These are phyloP conservation scores for Eurotiales sp. DNA, from an alignment of 2,329 filamentous ascomycete genomes.

Conservation along the genomic window DNA sequence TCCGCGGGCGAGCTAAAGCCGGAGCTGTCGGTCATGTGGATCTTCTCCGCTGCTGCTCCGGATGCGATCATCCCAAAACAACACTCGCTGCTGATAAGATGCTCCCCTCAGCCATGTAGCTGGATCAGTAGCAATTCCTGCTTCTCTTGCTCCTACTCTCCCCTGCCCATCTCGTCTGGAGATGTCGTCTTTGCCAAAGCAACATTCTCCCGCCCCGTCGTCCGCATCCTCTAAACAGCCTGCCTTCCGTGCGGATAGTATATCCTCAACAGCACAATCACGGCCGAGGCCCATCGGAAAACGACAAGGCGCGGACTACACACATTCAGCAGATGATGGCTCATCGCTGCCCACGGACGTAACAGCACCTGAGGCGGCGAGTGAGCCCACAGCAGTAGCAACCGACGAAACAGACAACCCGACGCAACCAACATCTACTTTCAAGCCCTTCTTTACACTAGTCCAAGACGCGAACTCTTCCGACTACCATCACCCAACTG, in stretches of 20 bases:
- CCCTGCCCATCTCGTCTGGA: slow-evolving; percentile 18
- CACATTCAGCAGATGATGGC: slow-evolving; percentile 2
- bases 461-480: slow-evolving; percentile 71
- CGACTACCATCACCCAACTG: slow-evolving; percentile 75
- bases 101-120: slow-evolving; percentile 28
- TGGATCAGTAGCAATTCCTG: slow-evolving; percentile 2
- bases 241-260: slow-evolving; percentile 4
- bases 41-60: not conserved
- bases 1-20: too few species aligned
- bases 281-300: slow-evolving; percentile 20
- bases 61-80: not conserved
- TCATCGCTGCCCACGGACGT: slow-evolving; percentile 7
- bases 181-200: slow-evolving; percentile 36
- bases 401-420: not conserved
- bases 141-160: not conserved
- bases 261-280: not conserved
- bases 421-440: slow-evolving; percentile 41
- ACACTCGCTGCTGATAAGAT: not conserved
- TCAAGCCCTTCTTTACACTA: slow-evolving; percentile 81
- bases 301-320: not conserved
- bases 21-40: not conserved
- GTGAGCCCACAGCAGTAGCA: not conserved
- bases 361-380: not conserved
- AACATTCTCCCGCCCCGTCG: slow-evolving; percentile 22
- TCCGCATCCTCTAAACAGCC: slow-evolving; percentile 28